These are phyloP conservation scores for Verticillium isaacii DNA, from an alignment of 2,329 filamentous ascomycete species.

Conservation along the genomic window DNA sequence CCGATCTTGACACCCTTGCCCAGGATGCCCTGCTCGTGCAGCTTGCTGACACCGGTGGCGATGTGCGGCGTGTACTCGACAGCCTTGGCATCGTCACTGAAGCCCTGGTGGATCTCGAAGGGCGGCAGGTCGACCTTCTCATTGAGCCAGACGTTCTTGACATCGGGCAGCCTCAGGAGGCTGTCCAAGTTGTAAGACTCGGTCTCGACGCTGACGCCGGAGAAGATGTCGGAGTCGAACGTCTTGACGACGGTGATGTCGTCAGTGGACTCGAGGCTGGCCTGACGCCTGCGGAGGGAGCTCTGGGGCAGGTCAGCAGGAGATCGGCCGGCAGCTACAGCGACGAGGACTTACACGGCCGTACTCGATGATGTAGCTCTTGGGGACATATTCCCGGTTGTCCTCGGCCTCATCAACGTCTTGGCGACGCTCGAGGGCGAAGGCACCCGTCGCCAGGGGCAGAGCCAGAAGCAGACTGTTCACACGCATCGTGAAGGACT, in stretches of 20 bases:
- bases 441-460: neutral
- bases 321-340: neutral
- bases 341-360: neutral
- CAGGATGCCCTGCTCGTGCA: slow-evolving; percentile 29
- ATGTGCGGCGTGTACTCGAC: slow-evolving; percentile 28
- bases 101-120: neutral
- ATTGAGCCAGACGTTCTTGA: slow-evolving; percentile 29
- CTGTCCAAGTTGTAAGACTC: slow-evolving; percentile 25
- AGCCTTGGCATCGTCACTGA: slow-evolving; percentile 1
- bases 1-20: slow-evolving; percentile 32
- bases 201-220: slow-evolving; percentile 26
- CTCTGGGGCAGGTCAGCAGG: neutral
- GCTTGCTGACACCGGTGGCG: slow-evolving; percentile 31
- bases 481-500: slow-evolving; percentile 1
- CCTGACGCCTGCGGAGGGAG: neutral
- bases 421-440: slow-evolving; percentile 1
- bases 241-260: slow-evolving; percentile 5
- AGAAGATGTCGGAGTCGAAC: slow-evolving; percentile 23
- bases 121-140: slow-evolving; percentile 3
- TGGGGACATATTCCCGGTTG: neutral
- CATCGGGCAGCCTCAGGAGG: slow-evolving; percentile 24
- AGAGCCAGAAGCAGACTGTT: slow-evolving; percentile 2
- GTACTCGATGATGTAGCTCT: slow-evolving; percentile 10
- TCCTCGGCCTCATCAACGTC: slow-evolving; percentile 2
- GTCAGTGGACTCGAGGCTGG: neutral